phyloP scores from a whole-genome alignment of 2,329 filamentous ascomycete species.

The Pyrenophora teres region DNA sequence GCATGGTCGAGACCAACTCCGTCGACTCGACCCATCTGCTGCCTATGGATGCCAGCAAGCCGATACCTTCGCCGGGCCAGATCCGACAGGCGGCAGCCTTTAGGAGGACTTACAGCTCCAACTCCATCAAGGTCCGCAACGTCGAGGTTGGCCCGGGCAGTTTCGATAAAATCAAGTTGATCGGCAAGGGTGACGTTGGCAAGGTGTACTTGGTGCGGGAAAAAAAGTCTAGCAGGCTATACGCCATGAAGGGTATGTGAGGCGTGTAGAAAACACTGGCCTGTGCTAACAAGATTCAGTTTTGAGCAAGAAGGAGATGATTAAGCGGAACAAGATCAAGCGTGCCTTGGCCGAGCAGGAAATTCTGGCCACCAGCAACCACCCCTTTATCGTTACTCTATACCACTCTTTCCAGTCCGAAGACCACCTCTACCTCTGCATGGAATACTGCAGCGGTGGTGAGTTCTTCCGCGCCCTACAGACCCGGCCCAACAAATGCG shows the following conservation, averaged over 20 bases:
- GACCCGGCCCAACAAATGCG: slow-evolving; percentile 95
- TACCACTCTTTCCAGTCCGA: slow-evolving; percentile 99
- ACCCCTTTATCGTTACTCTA: slow-evolving; percentile 97
- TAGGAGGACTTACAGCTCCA: slow-evolving; percentile 95
- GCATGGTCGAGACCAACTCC: slow-evolving; percentile 56
- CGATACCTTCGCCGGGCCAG: slow-evolving; percentile 69
- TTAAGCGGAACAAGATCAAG: slow-evolving; percentile 99
- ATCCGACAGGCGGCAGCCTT: slow-evolving; percentile 73
- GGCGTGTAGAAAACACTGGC: background rate
- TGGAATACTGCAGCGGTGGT: slow-evolving; percentile 99
- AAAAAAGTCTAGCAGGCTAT: slow-evolving; percentile 94
- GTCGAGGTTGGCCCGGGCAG: slow-evolving; percentile 94
- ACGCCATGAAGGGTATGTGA: slow-evolving; percentile 92
- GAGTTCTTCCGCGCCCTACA: slow-evolving; percentile 98
- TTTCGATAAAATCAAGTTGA: slow-evolving; percentile 99
- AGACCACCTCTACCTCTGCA: slow-evolving; percentile 97
- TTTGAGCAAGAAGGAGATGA: slow-evolving; percentile 99
- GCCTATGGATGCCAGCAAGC: slow-evolving; percentile 47
- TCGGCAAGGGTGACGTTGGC: slow-evolving; percentile 97
- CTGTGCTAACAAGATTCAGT: slow-evolving; percentile 61
- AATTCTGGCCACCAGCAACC: slow-evolving; percentile 96
- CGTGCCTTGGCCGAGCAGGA: slow-evolving; percentile 95
- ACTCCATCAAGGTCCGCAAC: slow-evolving; percentile 97
- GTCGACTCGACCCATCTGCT: slow-evolving; percentile 35
- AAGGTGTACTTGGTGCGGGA: slow-evolving; percentile 98